phyloP scores from a whole-genome alignment of 371 early-diverging fungal species.

The Mortierella sp. region DNA sequence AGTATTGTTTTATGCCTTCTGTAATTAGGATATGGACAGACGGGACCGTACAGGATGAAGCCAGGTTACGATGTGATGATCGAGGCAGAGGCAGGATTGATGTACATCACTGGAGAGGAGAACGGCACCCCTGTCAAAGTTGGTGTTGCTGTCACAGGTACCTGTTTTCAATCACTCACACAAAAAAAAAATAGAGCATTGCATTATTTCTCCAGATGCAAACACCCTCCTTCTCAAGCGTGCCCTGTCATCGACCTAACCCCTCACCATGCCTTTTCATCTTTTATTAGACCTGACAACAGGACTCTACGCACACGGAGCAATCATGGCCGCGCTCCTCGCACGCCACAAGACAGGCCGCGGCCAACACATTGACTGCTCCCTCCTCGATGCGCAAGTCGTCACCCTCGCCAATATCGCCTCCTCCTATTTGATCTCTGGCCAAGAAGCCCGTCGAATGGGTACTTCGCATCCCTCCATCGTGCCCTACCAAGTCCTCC shows the following conservation, averaged over 20 bases:
- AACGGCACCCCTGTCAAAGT: constrained; percentile 92
- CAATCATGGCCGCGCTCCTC: constrained; percentile 90
- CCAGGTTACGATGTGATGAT: constrained; percentile 97
- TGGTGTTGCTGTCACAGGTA: constrained; percentile 96
- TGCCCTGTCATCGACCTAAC: too few relatives aligned
- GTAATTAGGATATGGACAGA: constrained; percentile 78
- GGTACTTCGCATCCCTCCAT: constrained; percentile 93
- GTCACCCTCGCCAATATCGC: constrained; percentile 93
- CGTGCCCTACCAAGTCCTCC: constrained; percentile 92
- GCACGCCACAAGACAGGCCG: constrained; percentile 74
- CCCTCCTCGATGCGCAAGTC: constrained; percentile 88
- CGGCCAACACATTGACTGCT: constrained; percentile 91
- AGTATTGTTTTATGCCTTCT: not conserved
- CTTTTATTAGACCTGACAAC: constrained; percentile 72
- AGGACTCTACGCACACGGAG: constrained; percentile 92
- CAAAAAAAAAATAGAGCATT: too few relatives aligned
- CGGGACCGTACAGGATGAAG: constrained; percentile 85
- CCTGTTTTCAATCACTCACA: too few relatives aligned
- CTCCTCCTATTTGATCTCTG: constrained; percentile 87
- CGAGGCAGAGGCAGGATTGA: constrained; percentile 93
- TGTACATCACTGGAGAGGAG: constrained; percentile 95
- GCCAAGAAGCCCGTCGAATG: constrained; percentile 83
- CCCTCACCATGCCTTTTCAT: not conserved
- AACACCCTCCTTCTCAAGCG: too few relatives aligned
- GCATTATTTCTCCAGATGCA: too few relatives aligned